These are phyloP conservation scores for Leersia perrieri DNA, from an alignment of 176 grass and related monocot genomes.

Conservation along the genomic window DNA sequence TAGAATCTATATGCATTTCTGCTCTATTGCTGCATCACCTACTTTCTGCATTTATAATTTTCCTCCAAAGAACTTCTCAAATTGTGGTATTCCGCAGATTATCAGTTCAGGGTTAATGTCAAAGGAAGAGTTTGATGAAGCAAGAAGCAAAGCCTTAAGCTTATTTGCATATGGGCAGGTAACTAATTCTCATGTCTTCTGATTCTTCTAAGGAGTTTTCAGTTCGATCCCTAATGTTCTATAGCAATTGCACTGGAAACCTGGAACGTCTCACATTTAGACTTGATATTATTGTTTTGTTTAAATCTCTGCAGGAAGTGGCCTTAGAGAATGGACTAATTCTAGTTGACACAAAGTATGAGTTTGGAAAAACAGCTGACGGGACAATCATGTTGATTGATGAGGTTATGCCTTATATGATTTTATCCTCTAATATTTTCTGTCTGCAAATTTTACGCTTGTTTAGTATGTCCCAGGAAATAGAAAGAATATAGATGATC, in stretches of 20 bases:
- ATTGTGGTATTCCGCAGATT: slow-evolving; percentile 57
- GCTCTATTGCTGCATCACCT: not conserved
- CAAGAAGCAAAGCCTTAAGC: slow-evolving; percentile 73
- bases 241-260: not conserved
- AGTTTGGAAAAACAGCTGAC: slow-evolving; percentile 85
- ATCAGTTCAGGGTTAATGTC: slow-evolving; percentile 77
- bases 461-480: not conserved
- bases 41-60: not conserved
- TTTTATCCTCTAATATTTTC: not conserved
- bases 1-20: not conserved
- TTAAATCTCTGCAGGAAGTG: slow-evolving; percentile 62
- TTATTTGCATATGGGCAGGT: slow-evolving; percentile 95
- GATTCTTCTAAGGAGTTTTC: not conserved
- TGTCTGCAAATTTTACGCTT: not conserved
- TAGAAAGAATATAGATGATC: not conserved
- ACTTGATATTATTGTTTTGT: not conserved
- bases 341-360: slow-evolving; percentile 95
- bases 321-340: slow-evolving; percentile 76
- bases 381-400: slow-evolving; percentile 89
- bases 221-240: not conserved
- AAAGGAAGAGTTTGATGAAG: slow-evolving; percentile 82
- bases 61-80: not conserved
- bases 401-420: slow-evolving; percentile 58
- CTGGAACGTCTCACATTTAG: not conserved
- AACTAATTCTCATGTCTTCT: not conserved